phyloP scores from a whole-genome alignment of 371 early-diverging fungal genomes.

The Chytridium lagenaria region DNA sequence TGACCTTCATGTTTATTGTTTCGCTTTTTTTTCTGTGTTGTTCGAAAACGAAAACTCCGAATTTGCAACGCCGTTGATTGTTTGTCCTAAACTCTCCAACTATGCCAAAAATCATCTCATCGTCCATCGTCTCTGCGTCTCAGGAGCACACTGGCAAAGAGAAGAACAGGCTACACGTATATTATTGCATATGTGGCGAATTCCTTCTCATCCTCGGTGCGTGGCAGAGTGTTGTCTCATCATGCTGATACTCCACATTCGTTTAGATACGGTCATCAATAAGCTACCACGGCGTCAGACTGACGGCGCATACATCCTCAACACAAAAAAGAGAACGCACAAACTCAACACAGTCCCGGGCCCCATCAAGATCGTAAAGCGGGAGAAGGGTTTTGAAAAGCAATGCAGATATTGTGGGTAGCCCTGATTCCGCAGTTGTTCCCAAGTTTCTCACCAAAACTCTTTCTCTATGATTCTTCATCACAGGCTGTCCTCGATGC shows the following conservation, averaged over 20 bases:
- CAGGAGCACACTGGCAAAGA: constrained; percentile 47
- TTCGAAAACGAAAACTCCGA: constrained; percentile 4
- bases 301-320: constrained; percentile 69
- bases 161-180: constrained; percentile 62
- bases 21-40: neutral
- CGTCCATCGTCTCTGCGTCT: constrained; percentile 32
- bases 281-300: constrained; percentile 67
- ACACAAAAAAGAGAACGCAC: constrained; percentile 43
- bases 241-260: neutral
- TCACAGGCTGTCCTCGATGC: constrained; percentile 27
- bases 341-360: constrained; percentile 29
- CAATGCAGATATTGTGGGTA: constrained; percentile 27
- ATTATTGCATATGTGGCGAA: constrained; percentile 78
- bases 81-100: neutral
- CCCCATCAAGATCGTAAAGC: constrained; percentile 25
- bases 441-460: neutral
- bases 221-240: neutral
- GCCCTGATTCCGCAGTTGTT: constrained; percentile 1
- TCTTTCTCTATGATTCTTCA: neutral
- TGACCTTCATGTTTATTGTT: constrained; percentile 70
- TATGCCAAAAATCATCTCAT: constrained; percentile 34
- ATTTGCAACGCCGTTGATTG: neutral
- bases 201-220: constrained; percentile 70
- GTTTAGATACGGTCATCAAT: constrained; percentile 56
- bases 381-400: constrained; percentile 31